Base-by-base conservation (phyloP, 345 rosid species). In the Fremontodendron californicum region DNA sequence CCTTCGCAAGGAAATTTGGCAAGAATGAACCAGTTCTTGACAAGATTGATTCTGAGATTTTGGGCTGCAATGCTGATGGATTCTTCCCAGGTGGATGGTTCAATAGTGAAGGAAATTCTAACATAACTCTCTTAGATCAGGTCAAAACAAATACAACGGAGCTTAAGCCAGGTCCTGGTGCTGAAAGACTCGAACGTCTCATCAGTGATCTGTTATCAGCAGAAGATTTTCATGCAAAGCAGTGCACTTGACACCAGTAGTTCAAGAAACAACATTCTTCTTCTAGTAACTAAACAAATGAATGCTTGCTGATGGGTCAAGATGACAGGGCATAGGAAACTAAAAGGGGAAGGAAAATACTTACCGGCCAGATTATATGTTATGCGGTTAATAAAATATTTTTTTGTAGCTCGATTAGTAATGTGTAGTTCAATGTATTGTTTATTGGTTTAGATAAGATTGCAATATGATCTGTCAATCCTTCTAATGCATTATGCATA, bases 1-100 rank as follows among this genome's bases (percentile, higher is more conserved):
- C 98, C 2, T 94, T 94, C 62, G 98, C 97, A 0, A 81, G 98
- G 71, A 94, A 93, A 82, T 91, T 93, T n/a, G 84, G 86, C 79
- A 87, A 85, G 85, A 77, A 87, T 3, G 93, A 88, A 9, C 73
- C 87, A 3, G 90, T 90, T 35, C 91, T 94, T 13, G 94, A 91
- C 82, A 91, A 82, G 88, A 87, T 94, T n/a, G 97, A 94, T 82
- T 86, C 86, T 27, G 95, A 90, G 76, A 87, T 94, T 62, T 82
- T 93, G 75, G 88, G 90, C 8, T 84, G 90, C 42, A 79, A 67
- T 15, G 82, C 83, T 48, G 83, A 89, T 64, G 88, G 87, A 57
- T 93, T 91, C 76, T 83, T 89, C 2, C 82, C 81, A 1, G 93
- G 98, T 61, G 91, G 92, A 45, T 93, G 96, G 98, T 89, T 89